phyloP scores from a whole-genome alignment of 2,329 filamentous ascomycete genomes.

The Penicillium sp. region DNA sequence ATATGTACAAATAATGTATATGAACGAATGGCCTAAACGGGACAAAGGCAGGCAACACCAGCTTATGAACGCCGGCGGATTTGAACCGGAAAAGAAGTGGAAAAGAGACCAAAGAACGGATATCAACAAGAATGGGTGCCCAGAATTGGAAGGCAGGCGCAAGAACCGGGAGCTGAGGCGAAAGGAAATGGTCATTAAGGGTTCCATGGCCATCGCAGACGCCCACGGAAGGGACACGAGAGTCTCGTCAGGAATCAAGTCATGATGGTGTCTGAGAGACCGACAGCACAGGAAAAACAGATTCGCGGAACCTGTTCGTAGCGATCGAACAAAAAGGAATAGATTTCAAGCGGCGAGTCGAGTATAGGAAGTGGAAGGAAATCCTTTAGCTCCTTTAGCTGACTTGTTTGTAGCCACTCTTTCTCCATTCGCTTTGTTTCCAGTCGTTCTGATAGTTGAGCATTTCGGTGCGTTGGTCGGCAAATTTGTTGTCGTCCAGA shows the following conservation, averaged over 20 bases:
- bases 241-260: constrained; percentile 4
- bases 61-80: constrained; percentile 6
- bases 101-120: constrained; percentile 1
- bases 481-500: constrained; percentile 49
- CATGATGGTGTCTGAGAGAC: constrained; percentile 4
- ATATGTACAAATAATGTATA: constrained; percentile 18
- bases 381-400: constrained; percentile 14
- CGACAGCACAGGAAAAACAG: not conserved
- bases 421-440: constrained; percentile 38
- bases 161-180: not conserved
- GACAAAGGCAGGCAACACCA: not conserved
- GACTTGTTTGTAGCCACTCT: constrained; percentile 32
- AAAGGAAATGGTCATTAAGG: constrained; percentile 5
- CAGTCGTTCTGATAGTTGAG: constrained; percentile 40
- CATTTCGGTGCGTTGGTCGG: constrained; percentile 39
- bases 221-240: not conserved
- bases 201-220: constrained; percentile 3
- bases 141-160: not conserved
- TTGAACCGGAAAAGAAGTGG: not conserved
- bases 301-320: constrained; percentile 14
- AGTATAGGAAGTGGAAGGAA: not conserved
- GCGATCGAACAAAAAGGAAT: not conserved
- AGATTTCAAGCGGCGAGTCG: not conserved
- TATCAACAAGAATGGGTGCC: constrained; percentile 2
- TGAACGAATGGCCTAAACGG: constrained; percentile 1